Evolutionary conservation across 2,329 filamentous ascomycete species (phyloP), one percentile per base, ranked within the genome.

Genomic region (Emmonsia crescens): DNA sequence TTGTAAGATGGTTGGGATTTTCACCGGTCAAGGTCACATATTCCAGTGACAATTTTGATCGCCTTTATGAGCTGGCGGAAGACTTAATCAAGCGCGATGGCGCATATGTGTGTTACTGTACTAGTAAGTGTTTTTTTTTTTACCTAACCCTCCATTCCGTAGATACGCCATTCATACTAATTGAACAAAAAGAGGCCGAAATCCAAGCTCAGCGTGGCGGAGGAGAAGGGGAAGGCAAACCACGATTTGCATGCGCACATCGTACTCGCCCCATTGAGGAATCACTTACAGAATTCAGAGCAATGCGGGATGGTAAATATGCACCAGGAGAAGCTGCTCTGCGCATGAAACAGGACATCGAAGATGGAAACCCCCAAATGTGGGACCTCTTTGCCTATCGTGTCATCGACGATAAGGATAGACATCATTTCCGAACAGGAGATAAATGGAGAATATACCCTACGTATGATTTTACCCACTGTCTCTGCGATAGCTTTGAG

Each of bases 361-460:
- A 84, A 58, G 87, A 88, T 68, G 87, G 88, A 36, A 96, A 96
- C 73, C 91, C 92, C 6, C 90, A 96, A 75, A 92, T 96, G 89
- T 96, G 93, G 93, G 93, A 97, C 79, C 77, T 96, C 60, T 89
- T 89, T 1, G 93, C 93, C 19, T 97, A 96, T 75, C 85, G 93
- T 64, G 87, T 97, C 61, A 82, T 91, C 69, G 85, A 89, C 49
- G 77, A 83, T 62, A 80, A 80, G 51, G 63, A 70, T 21, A 60
- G 61, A 70, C 71, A 67, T 51, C 91, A 96, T 72, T 85, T 90
- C 74, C 84, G 89, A 42, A 96, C 92, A 0, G 90, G 89, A 36
- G 79, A 83, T 66, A 85, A 88, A 71, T 97, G 92, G 91, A 88
- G 86, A 74, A 96, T 96, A 65, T 96, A 96, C 73, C 94, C 94